Evolutionary conservation across 192 early-diverging fungal species (phyloP), one percentile per base, ranked within the genome.

Genomic region (Chytriomyces hyalinus): DNA sequence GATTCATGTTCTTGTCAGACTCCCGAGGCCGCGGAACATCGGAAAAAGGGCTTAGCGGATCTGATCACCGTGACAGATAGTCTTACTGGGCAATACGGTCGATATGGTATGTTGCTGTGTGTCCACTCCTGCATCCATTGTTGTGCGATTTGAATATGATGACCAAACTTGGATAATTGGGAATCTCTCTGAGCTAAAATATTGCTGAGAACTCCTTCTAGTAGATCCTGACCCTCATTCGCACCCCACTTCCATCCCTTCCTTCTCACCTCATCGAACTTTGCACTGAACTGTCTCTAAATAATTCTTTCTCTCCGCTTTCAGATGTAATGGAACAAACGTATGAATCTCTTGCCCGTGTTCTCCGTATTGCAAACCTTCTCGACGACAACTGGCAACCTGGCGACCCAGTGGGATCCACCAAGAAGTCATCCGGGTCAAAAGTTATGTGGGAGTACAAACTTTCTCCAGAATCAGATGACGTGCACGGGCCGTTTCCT

Each of bases 341-440:
- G 1, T 88, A 87, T 61, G 87, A 88, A 60, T 82, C 85, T 49
- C 81, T 88, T 17, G 81, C 82, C 6, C 71, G 87, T 36, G 73
- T 62, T 36, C 72, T 88, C 9, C 79, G 87, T 5, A 60, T 76
- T n/a, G 67, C 77, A 11, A 82, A 82, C 2, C 44, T 77, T 15
- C 59, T 85, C 1, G 15, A 26, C 28, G 84, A 86, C n/a, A 69
- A 67, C 53, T 86, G 85, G 85, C 76, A 76, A 28, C 82, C 77
- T 64, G 84, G 82, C 7, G 82, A 83, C 24, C 62, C 75, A 36
- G 47, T 78, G 22, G 61, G 26, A 3, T 22, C 43, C 36, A 45
- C 65, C 7, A 15, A 26, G 13, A 22, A 43, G 6, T 17, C 15
- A 13, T 51, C 60, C 45, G 10, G 24, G 9, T 11, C 51, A 22